Base-by-base conservation (phyloP, 257 asterid species). In the Cruciata laevipes region DNA sequence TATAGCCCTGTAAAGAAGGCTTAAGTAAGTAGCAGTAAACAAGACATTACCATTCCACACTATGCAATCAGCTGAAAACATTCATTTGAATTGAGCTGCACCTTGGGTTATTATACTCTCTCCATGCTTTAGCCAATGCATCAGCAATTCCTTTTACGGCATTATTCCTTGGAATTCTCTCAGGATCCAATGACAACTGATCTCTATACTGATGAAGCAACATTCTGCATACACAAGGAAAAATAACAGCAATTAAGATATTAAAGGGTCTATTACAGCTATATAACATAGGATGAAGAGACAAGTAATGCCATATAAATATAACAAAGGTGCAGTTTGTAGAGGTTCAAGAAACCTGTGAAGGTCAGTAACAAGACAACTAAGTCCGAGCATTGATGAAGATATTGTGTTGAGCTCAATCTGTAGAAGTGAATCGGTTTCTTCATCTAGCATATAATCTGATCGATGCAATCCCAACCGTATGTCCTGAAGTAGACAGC, bases 401-500 rank as follows among this genome's bases (percentile, higher is more conserved):
- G 99, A 85, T 71, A 94, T 94, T 63, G 99, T 90, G 79, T 94
- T 94, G 77, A 94, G 88, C 95, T 94, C 99, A 76, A 94, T 90
- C 79, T 94, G 99, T 76, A 90, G 88, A 81, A 94, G 99, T 59
- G 77, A 76, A 79, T 84, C 83, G 66, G 99, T 86, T 76, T 94
- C 83, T 66, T 88, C 90, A 69, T 90, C 99, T 84, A 94, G 80
- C 97, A 90, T 94, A 69, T 94, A 94, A 80, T 94, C 97, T 40
- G 97, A 94, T 62, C 99, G 97, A 73, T 94, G 96, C 53, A 94
- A 78, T 67, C 99, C 99, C 84, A 90, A 74, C 74, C 99, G 89
- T 84, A 94, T 94, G 61, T 88, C 95, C 97, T 94, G 80, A 31
- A 65, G 66, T 16, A 57, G 52, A 66, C n/a, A 53, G 67, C n/a